Evolutionary conservation across 768 basidiomycete species (phyloP).

Genomic region (Leucosporidium creatinivorum): DNA sequence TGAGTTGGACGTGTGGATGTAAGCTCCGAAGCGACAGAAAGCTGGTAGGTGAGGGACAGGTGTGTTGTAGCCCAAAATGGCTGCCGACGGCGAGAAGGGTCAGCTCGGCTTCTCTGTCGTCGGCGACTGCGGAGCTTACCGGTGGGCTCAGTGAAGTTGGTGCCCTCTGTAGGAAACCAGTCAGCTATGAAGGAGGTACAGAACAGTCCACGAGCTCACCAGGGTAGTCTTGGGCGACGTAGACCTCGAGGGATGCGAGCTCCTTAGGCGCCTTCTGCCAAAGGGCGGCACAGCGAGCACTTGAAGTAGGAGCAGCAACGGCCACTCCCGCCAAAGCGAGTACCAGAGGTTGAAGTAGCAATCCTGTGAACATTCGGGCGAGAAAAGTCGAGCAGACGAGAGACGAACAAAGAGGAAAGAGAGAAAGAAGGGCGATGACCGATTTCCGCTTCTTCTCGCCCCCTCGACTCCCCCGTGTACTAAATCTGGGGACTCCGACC

Average conservation of each 20-base stretch:
- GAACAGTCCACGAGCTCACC: conserved; percentile 16
- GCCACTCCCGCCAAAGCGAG: too few relatives aligned
- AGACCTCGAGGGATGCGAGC: conserved; percentile 20
- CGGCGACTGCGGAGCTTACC: not conserved
- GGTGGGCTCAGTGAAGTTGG: conserved; percentile 17
- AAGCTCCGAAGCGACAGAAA: conserved; percentile 35
- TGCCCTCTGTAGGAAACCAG: not conserved
- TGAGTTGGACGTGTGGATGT: conserved; percentile 27
- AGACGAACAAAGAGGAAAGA: too few relatives aligned
- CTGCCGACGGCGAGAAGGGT: not conserved
- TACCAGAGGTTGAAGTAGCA: too few relatives aligned
- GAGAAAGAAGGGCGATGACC: too few relatives aligned
- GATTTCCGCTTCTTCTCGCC: too few relatives aligned
- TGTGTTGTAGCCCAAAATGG: not conserved
- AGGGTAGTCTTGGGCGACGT: conserved; percentile 19
- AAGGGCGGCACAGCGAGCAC: conserved; percentile 15
- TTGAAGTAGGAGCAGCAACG: too few relatives aligned
- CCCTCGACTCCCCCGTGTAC: too few relatives aligned
- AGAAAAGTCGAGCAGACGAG: too few relatives aligned
- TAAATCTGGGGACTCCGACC: too few relatives aligned
- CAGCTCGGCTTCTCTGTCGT: not conserved
- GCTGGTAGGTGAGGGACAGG: conserved; percentile 20
- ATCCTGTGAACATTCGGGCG: too few relatives aligned
- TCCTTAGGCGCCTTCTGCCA: conserved; percentile 18
- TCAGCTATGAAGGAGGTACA: not conserved